Conservation (phyloP, 371 early-diverging fungal genomes). For the Zopfochytrium polystomum region DNA sequence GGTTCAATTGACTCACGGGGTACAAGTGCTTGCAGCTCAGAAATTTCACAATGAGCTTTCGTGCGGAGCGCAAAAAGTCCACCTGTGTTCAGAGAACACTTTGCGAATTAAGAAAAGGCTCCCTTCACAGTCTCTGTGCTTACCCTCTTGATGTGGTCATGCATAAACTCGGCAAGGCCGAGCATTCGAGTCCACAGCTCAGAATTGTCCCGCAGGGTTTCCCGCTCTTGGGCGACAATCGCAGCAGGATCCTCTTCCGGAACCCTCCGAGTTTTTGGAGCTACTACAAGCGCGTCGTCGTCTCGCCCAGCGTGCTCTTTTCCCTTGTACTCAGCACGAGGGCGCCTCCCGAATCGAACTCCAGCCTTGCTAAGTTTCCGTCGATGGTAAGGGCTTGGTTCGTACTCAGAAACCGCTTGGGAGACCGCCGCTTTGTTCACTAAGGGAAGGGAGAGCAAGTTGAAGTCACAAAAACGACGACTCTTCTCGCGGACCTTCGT, state of each 20-base stretch:
- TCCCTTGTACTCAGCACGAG: too few species aligned
- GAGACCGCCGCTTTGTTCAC: constrained; percentile 12
- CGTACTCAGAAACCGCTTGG: neutral
- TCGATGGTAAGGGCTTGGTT: neutral
- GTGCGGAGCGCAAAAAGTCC: constrained; percentile 38
- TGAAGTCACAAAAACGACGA: neutral
- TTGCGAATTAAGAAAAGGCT: neutral
- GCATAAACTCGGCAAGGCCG: constrained; percentile 8
- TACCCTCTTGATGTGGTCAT: constrained; percentile 22
- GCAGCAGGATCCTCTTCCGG: constrained; percentile 23
- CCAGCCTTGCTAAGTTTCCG: neutral
- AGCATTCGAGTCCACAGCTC: constrained; percentile 18
- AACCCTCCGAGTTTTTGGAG: neutral
- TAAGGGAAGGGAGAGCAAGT: neutral
- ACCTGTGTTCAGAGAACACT: constrained; percentile 13
- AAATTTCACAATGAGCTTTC: constrained; percentile 50
- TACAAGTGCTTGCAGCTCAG: constrained; percentile 56
- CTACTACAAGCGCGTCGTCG: neutral
- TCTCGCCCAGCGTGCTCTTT: neutral
- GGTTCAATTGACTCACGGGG: constrained; percentile 29
- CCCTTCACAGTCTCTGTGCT: constrained; percentile 6
- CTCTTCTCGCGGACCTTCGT: constrained; percentile 28
- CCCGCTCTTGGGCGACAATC: constrained; percentile 21
- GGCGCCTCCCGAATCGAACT: neutral
- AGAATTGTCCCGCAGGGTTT: constrained; percentile 19